phyloP scores from a whole-genome alignment of 495 filamentous ascomycete genomes.

The Daldinia childiae region DNA sequence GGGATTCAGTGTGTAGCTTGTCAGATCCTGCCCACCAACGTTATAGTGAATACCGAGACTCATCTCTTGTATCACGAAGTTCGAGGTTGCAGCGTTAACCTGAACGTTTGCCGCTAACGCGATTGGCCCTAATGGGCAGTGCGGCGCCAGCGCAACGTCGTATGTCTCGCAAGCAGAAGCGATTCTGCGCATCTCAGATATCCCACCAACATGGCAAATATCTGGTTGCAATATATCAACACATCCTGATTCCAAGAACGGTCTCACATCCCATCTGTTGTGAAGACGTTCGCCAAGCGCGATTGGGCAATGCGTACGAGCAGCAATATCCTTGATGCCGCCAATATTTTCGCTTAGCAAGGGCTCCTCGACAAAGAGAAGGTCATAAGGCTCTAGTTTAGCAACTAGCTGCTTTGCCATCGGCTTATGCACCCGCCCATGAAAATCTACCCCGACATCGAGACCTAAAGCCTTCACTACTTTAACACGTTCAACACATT shows the following conservation, averaged over 20 bases:
- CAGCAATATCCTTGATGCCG: constrained; percentile 71
- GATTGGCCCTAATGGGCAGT: constrained; percentile 81
- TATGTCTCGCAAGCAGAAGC: constrained; percentile 80
- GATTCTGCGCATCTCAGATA: constrained; percentile 76
- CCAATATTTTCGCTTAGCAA: constrained; percentile 76
- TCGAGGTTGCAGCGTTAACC: constrained; percentile 68
- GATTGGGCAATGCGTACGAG: constrained; percentile 71
- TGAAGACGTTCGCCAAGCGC: constrained; percentile 81
- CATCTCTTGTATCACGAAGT: constrained; percentile 87
- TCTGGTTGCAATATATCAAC: constrained; percentile 83
- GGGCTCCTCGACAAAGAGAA: constrained; percentile 85
- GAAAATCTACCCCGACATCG: constrained; percentile 80
- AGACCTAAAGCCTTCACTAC: constrained; percentile 74
- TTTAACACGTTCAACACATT: constrained; percentile 73
- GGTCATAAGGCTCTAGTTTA: constrained; percentile 72
- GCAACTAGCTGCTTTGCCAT: constrained; percentile 84
- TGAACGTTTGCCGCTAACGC: constrained; percentile 79
- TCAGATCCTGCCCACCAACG: constrained; percentile 70
- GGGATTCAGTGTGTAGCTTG: constrained; percentile 71
- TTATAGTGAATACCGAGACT: constrained; percentile 84
- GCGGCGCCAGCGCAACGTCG: constrained; percentile 79
- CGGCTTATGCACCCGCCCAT: constrained; percentile 79
- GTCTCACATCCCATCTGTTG: constrained; percentile 78
- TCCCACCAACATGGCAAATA: constrained; percentile 78
- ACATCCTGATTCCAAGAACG: constrained; percentile 72